These are phyloP conservation scores for Coemansia sp. DNA, from an alignment of 192 early-diverging fungal genomes.

Conservation along the genomic window DNA sequence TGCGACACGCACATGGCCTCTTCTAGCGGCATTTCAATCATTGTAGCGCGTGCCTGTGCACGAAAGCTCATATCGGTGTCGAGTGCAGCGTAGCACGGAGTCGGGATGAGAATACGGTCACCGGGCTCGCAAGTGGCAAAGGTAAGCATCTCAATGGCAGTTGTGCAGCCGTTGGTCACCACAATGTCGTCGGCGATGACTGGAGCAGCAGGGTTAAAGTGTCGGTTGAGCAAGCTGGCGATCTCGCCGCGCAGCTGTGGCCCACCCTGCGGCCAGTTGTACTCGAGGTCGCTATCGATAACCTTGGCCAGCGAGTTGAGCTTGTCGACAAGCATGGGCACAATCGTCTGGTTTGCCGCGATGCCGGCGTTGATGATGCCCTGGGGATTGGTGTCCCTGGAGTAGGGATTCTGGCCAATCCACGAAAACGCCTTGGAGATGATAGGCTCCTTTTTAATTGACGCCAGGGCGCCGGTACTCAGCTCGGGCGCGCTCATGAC, in stretches of 20 bases:
- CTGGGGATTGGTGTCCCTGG: constrained; percentile 50
- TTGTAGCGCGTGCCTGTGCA: constrained; percentile 54
- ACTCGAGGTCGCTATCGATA: constrained; percentile 39
- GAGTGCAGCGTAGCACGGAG: constrained; percentile 78
- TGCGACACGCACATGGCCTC: constrained; percentile 53
- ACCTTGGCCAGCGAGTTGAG: constrained; percentile 31
- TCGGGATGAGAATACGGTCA: constrained; percentile 70
- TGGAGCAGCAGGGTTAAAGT: constrained; percentile 54
- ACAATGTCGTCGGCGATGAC: constrained; percentile 57
- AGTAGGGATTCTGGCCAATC: constrained; percentile 41
- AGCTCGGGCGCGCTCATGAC: constrained; percentile 27
- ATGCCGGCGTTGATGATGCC: constrained; percentile 82
- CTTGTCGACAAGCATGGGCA: constrained; percentile 55
- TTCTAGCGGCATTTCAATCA: constrained; percentile 47
- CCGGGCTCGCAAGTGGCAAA: constrained; percentile 65
- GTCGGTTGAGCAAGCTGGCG: constrained; percentile 62
- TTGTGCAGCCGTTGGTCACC: constrained; percentile 64
- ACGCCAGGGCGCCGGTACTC: constrained; percentile 22
- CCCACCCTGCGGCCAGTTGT: constrained; percentile 56
- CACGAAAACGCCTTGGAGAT: constrained; percentile 21
- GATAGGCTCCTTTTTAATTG: constrained; percentile 22
- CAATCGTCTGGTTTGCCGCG: constrained; percentile 73
- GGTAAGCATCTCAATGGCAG: constrained; percentile 62
- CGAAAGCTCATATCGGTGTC: constrained; percentile 57
- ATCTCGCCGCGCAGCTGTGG: constrained; percentile 56